These are phyloP conservation scores for Aspergillus sp. DNA, from an alignment of 2,329 filamentous ascomycete species.

Conservation along the genomic window DNA sequence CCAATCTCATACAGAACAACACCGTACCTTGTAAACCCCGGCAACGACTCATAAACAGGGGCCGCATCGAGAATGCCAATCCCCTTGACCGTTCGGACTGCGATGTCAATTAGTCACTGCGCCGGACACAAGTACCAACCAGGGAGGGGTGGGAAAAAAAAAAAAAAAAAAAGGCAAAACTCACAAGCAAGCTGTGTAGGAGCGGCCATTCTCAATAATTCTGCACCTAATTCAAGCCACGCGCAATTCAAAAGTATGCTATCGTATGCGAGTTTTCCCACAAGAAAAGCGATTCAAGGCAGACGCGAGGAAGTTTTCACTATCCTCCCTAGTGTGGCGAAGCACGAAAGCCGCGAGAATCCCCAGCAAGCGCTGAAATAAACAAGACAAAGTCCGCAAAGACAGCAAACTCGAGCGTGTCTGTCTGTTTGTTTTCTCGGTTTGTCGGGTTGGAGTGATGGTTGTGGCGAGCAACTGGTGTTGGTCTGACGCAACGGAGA, in stretches of 20 bases:
- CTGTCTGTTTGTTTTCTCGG: too few relatives aligned
- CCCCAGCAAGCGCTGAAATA: not conserved
- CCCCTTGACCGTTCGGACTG: constrained; percentile 87
- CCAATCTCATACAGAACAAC: not conserved
- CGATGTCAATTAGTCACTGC: constrained; percentile 22
- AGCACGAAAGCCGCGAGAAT: not conserved
- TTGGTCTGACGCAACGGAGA: constrained; percentile 13
- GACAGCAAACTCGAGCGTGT: not conserved
- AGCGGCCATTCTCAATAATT: constrained; percentile 61
- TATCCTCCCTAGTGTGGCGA: not conserved
- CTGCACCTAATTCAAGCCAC: constrained; percentile 1
- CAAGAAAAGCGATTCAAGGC: not conserved
- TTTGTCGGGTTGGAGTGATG: too few relatives aligned
- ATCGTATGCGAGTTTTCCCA: not conserved
- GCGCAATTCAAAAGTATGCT: not conserved
- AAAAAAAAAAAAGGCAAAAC: constrained; percentile 22
- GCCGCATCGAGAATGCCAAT: constrained; percentile 90
- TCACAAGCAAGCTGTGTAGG: constrained; percentile 86
- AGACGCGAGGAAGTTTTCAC: not conserved
- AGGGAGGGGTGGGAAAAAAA: not conserved
- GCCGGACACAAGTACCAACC: not conserved
- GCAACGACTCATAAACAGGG: constrained; percentile 76
- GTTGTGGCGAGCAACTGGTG: not conserved
- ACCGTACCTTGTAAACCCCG: constrained; percentile 61
- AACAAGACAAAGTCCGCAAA: not conserved